Evolutionary conservation across 2,329 filamentous ascomycete genomes (phyloP).

Genomic region (Chrysoporthe austroafricana): DNA sequence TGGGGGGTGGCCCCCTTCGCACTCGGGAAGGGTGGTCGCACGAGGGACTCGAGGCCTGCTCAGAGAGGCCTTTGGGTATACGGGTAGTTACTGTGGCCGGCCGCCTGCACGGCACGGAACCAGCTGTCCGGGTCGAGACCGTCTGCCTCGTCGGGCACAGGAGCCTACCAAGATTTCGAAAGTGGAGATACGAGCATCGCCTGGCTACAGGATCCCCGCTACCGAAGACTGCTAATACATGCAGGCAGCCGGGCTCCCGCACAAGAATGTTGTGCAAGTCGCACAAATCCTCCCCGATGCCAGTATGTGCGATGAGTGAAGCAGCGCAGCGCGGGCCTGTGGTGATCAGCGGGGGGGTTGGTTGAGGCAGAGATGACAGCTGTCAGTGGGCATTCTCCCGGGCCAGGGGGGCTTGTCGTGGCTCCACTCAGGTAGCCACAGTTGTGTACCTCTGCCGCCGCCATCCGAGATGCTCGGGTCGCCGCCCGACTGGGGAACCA

Average conservation of each 20-base stretch:
- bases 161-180: background rate
- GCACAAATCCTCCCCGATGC: constrained; percentile 1
- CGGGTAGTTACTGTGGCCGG: background rate
- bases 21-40: background rate
- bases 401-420: constrained; percentile 12
- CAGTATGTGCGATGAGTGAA: background rate
- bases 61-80: background rate
- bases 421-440: constrained; percentile 11
- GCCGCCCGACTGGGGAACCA: constrained; percentile 5
- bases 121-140: background rate
- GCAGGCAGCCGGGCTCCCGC: background rate
- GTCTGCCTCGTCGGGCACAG: background rate
- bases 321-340: background rate
- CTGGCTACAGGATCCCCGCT: background rate
- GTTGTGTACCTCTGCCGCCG: background rate
- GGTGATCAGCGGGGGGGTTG: constrained; percentile 6
- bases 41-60: background rate
- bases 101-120: background rate
- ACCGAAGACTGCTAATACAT: background rate
- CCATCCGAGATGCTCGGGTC: constrained; percentile 1
- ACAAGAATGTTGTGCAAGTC: constrained; percentile 10
- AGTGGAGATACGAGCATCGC: background rate
- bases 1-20: background rate
- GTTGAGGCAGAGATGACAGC: constrained; percentile 22
- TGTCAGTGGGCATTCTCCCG: constrained; percentile 25